Base-by-base conservation (phyloP, 1,139 yeast species). In the Diutina catenulata region DNA sequence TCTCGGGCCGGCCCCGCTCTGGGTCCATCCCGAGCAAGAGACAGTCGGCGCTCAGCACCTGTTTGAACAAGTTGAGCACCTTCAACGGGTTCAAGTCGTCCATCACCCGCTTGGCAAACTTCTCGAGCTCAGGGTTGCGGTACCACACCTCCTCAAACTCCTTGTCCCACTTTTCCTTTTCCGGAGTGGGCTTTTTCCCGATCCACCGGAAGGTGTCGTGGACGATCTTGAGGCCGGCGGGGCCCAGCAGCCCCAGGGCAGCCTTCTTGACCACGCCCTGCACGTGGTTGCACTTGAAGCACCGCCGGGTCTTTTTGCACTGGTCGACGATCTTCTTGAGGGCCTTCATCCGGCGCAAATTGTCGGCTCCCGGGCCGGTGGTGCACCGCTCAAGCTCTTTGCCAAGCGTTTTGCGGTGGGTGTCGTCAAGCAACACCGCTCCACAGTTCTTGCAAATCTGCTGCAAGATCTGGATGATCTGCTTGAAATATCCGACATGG, bases 231-330 rank as follows among this genome's bases (percentile, higher is more conserved):
- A 93, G 66, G 1, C 98, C 91, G 0, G 93, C 91, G n/a, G 91
- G 82, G 28, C 91, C 87, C 2, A 86, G 80, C 38, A 93, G 93
- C 6, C 35, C 35, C 23, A 83, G 76, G 3, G 97, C 98, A 3
- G 96, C 96, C 55, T 87, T 91, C 56, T 93, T 93, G 24, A 93
- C 98, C 41, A 91, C 97, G 48, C 99, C 99, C 52, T 93, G 91
- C 38, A 88, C 65, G 18, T 88, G 79, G 49, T 84, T 82, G 64
- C 99, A 93, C 37, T 76, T 66, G 33, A 86, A 63, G 56, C 99
- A 93, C 48, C 94, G 68, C 51, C 98, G 73, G 60, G 88, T 96
- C 51, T 93, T 93, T 52, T 88, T 88, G 57, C 97, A 88, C 62
- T 88, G 97, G 43, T 88, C 97, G 45, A 80, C 64, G 44, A 91